phyloP scores from a whole-genome alignment of 2,329 filamentous ascomycete species.

The Calonectria hawksworthii region DNA sequence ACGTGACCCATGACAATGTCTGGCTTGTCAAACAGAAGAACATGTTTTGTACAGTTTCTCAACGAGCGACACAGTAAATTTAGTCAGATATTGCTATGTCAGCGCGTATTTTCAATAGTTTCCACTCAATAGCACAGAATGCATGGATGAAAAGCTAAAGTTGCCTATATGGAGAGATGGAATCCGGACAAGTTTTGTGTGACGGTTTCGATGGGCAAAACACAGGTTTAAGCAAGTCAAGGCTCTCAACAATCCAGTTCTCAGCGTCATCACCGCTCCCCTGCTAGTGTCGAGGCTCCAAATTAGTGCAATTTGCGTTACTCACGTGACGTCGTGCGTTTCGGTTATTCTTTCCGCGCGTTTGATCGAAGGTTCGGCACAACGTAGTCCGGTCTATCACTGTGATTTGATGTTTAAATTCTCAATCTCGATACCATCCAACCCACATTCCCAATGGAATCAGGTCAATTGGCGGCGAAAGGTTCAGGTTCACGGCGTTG shows the following conservation, averaged over 20 bases:
- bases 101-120: not conserved
- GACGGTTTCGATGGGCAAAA: too few relatives aligned
- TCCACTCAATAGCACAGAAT: not conserved
- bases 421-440: not conserved
- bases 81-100: not conserved
- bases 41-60: not conserved
- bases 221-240: too few relatives aligned
- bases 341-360: not conserved
- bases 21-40: not conserved
- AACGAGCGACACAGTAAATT: not conserved
- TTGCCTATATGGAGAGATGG: rapidly evolving
- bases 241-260: not conserved
- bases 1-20: not conserved
- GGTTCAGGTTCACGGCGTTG: not conserved
- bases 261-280: not conserved
- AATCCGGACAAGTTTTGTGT: too few relatives aligned
- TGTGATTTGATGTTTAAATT: not conserved
- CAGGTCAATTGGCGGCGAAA: not conserved
- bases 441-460: not conserved
- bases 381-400: not conserved
- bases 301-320: not conserved
- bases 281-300: not conserved
- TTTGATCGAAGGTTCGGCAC: not conserved
- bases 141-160: not conserved
- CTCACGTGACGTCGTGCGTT: not conserved